These are phyloP conservation scores for Neolentinus lepideus DNA, from an alignment of 1,284 basidiomycete genomes.

Conservation along the genomic window DNA sequence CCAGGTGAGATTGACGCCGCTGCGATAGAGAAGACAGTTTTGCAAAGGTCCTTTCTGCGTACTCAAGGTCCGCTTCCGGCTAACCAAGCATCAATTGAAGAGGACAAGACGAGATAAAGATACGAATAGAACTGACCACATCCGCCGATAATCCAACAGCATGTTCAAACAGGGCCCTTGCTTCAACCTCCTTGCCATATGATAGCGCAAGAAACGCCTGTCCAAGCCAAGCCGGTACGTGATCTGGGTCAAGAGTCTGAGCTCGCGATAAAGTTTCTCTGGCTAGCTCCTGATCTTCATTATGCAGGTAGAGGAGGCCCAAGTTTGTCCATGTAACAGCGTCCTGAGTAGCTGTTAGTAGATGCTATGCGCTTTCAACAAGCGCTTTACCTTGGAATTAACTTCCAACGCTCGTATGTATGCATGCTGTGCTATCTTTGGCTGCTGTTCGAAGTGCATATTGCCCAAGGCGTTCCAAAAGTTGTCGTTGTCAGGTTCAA, in stretches of 20 bases:
- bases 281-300: slow-evolving; percentile 79
- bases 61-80: slow-evolving; percentile 84
- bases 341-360: slow-evolving; percentile 39
- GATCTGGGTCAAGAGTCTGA: slow-evolving; percentile 90
- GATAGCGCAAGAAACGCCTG: slow-evolving; percentile 78
- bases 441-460: slow-evolving; percentile 61
- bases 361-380: not conserved
- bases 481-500: slow-evolving; percentile 65
- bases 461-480: slow-evolving; percentile 85
- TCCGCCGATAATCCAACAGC: slow-evolving; percentile 68
- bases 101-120: not conserved
- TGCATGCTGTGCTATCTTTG: slow-evolving; percentile 82
- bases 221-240: slow-evolving; percentile 88
- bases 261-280: slow-evolving; percentile 84
- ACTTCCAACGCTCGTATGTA: slow-evolving; percentile 88
- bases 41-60: slow-evolving; percentile 60
- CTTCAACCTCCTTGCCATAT: slow-evolving; percentile 59
- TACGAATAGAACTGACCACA: slow-evolving; percentile 42
- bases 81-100: slow-evolving; percentile 20
- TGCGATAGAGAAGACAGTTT: slow-evolving; percentile 22
- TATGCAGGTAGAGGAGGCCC: slow-evolving; percentile 84
- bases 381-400: slow-evolving; percentile 56
- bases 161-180: slow-evolving; percentile 76
- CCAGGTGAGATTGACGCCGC: slow-evolving; percentile 15
- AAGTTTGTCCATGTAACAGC: slow-evolving; percentile 83